Conservation (phyloP, 2,329 filamentous ascomycete species). For the Didymella pinodella region DNA sequence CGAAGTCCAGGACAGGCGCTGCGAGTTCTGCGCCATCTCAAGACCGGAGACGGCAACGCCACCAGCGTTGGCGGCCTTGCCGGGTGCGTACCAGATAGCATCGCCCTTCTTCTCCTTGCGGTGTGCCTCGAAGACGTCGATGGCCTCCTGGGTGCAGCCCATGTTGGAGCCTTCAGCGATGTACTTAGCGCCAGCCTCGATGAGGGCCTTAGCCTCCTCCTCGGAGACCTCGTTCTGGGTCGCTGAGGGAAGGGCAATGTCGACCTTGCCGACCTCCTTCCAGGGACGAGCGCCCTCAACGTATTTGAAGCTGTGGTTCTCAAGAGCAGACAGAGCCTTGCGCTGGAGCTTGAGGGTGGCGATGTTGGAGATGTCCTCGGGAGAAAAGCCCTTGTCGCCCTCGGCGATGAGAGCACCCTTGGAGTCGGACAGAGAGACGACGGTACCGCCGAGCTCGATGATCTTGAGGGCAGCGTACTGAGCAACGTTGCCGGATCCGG, state of each 20-base stretch:
- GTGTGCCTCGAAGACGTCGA: constrained; percentile 86
- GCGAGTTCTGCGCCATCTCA: constrained; percentile 98
- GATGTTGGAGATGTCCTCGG: constrained; percentile 80
- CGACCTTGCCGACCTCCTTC: constrained; percentile 87
- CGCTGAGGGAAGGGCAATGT: constrained; percentile 89
- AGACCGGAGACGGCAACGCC: constrained; percentile 97
- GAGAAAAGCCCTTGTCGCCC: constrained; percentile 74
- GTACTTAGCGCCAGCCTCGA: constrained; percentile 79
- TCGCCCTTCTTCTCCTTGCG: constrained; percentile 72
- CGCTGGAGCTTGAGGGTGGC: constrained; percentile 86
- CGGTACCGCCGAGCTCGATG: constrained; percentile 92
- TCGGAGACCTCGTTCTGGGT: constrained; percentile 97
- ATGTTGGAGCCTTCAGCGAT: constrained; percentile 98
- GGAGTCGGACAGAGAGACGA: constrained; percentile 93
- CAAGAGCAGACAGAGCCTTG: constrained; percentile 78
- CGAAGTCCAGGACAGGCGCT: constrained; percentile 81
- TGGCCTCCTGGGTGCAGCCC: constrained; percentile 96
- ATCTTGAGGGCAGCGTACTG: constrained; percentile 97
- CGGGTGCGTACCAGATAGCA: constrained; percentile 94
- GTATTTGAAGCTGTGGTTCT: constrained; percentile 79
- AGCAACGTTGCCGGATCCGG: constrained; percentile 96
- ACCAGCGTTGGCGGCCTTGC: constrained; percentile 95
- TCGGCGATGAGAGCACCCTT: constrained; percentile 82
- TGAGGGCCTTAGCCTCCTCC: constrained; percentile 85
- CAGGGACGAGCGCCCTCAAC: constrained; percentile 87